Evolutionary conservation across 2,329 filamentous ascomycete genomes (phyloP).

Genomic region (Pseudogymnoascus sp.): DNA sequence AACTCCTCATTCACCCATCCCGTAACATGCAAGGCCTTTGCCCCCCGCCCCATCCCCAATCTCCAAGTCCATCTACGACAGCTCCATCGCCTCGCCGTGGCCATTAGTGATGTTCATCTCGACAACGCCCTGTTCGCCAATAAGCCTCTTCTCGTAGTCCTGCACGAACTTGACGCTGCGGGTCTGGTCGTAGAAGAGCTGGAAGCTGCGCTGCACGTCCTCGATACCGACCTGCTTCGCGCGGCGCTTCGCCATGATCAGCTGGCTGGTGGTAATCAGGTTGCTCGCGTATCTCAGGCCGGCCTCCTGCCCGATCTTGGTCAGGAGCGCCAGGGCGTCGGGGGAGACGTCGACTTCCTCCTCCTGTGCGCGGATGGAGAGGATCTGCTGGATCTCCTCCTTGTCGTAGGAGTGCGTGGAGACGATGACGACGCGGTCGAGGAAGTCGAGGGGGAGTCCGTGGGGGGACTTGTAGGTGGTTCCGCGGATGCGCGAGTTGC

Average conservation of each 20-base stretch:
- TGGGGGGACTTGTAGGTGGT: constrained; percentile 92
- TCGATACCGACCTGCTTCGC: constrained; percentile 75
- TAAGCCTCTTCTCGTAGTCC: constrained; percentile 86
- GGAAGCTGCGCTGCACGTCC: constrained; percentile 89
- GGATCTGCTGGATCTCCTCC: constrained; percentile 86
- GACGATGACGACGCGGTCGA: constrained; percentile 93
- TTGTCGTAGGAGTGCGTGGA: constrained; percentile 76
- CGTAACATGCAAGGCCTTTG: background rate
- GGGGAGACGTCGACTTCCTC: constrained; percentile 89
- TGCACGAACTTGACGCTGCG: constrained; percentile 85
- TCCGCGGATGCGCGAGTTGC: constrained; percentile 81
- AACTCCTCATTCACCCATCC: constrained; percentile 2
- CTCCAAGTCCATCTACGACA: constrained; percentile 18
- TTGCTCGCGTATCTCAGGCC: constrained; percentile 95
- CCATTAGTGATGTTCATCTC: constrained; percentile 53
- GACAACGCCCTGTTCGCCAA: constrained; percentile 76
- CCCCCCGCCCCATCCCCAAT: background rate
- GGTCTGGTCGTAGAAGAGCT: constrained; percentile 83
- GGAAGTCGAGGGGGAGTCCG: constrained; percentile 87
- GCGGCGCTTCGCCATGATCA: constrained; percentile 77
- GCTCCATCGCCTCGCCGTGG: constrained; percentile 61
- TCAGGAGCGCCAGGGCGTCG: constrained; percentile 83
- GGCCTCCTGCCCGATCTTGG: constrained; percentile 90
- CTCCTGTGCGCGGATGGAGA: constrained; percentile 86
- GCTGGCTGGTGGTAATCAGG: constrained; percentile 87